phyloP scores from a whole-genome alignment of 2,329 filamentous ascomycete species.

The Ophiocordyceps camponoti-floridani region DNA sequence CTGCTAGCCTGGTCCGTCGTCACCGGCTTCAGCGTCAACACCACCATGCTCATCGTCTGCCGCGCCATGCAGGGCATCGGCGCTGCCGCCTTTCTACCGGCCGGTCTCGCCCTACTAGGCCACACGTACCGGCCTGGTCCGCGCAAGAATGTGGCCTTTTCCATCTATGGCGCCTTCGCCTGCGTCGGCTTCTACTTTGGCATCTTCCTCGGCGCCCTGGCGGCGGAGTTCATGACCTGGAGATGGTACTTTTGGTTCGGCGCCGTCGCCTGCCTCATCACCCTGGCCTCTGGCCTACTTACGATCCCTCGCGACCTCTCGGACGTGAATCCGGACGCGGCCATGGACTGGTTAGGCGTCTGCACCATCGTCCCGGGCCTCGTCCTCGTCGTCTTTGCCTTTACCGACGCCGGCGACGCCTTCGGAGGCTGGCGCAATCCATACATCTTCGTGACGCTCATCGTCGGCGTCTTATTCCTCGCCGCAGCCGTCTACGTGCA shows the following conservation, averaged over 20 bases:
- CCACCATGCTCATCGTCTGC: constrained; percentile 54
- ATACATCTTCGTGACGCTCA: constrained; percentile 49
- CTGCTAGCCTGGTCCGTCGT: constrained; percentile 51
- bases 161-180: constrained; percentile 39
- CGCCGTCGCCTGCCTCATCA: constrained; percentile 20
- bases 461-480: constrained; percentile 43
- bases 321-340: constrained; percentile 7
- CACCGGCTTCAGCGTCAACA: constrained; percentile 49
- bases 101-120: constrained; percentile 53
- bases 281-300: constrained; percentile 24
- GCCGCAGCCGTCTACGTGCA: constrained; percentile 49
- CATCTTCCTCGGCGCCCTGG: constrained; percentile 48
- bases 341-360: constrained; percentile 54
- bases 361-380: constrained; percentile 44
- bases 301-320: constrained; percentile 19
- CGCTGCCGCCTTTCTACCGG: constrained; percentile 49
- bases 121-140: constrained; percentile 53
- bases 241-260: constrained; percentile 58
- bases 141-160: constrained; percentile 50
- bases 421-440: constrained; percentile 54
- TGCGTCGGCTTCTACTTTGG: constrained; percentile 44
- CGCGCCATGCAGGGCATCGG: constrained; percentile 61
- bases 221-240: constrained; percentile 43
- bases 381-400: constrained; percentile 53
- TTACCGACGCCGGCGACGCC: constrained; percentile 56